Base-by-base conservation (phyloP, 2,329 filamentous ascomycete species). In the Fusarium oligoseptatum region DNA sequence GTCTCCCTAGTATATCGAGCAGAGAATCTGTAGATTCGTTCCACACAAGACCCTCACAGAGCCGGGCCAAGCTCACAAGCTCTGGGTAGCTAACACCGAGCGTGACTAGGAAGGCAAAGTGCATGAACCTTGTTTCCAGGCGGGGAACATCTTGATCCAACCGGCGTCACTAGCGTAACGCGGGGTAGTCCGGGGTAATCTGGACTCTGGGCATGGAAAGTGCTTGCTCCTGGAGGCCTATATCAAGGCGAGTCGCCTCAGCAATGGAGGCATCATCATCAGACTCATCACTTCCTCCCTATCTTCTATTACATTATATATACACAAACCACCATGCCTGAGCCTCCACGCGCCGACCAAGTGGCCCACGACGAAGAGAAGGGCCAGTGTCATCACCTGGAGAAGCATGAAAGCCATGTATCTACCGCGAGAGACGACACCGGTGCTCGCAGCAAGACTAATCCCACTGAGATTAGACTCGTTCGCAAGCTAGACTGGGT, bases 401-500 rank as follows among this genome's bases (percentile, higher is more conserved):
- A 72, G 32, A 72, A 72, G 20, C 48, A 72, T 56, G 63, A 71
- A 4, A 32, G 56, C 2, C 24, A 67, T 15, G 60, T 64, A 9
- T 72, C 70, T n/a, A 17, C 67, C 1, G 20, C 36, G 2, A 36
- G 65, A 4, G 74, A 76, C 55, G 64, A 66, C 34, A 72, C 74
- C 1, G 75, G 74, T 20, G 56, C 75, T 7, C 72, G 73, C 20
- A 73, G 48, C 36, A 77, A 77, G 50, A 73, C 65, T 0, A 74
- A 77, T 36, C 75, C 70, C 0, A 67, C 52, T 6, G 74, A 76
- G 37, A 77, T 77, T 20, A 69, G 66, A 2, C 64, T 77, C 6
- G 75, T 77, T 5, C 67, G 34, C 4, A 77, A 77, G 60, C 65
- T 77, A 3, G 74, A 77, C 6, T 69, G 62, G 61, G 67, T 77